Conservation (phyloP, 2,329 filamentous ascomycete species). For the Cadophora malorum region DNA sequence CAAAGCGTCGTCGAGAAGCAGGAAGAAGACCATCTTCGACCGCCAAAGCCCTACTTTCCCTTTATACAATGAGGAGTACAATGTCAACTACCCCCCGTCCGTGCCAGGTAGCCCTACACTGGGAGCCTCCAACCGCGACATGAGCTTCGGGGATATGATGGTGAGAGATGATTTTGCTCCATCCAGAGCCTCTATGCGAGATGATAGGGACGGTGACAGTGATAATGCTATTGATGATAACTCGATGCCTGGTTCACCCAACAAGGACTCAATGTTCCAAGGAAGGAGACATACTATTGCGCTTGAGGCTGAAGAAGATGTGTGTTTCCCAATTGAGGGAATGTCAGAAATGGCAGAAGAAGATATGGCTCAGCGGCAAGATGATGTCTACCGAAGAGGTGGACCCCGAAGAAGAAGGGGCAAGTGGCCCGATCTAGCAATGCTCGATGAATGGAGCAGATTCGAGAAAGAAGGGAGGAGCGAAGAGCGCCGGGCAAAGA, state of each 20-base stretch:
- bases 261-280: conserved; percentile 38
- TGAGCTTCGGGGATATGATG: conserved; percentile 73
- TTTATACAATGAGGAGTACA: conserved; percentile 56
- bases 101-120: conserved; percentile 66
- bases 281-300: conserved; percentile 63
- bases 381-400: conserved; percentile 46
- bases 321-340: conserved; percentile 85
- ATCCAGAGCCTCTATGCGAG: conserved; percentile 28
- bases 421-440: conserved; percentile 85
- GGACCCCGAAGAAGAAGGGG: conserved; percentile 61
- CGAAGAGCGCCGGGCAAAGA: conserved; percentile 84
- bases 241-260: conserved; percentile 38
- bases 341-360: conserved; percentile 85
- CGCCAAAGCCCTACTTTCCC: conserved; percentile 36
- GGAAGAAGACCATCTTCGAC: conserved; percentile 42
- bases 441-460: conserved; percentile 87
- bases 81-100: conserved; percentile 73
- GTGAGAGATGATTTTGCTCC: conserved; percentile 67
- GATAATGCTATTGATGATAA: conserved; percentile 44
- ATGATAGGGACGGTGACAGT: conserved; percentile 34
- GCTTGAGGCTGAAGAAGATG: conserved; percentile 79
- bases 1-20: conserved; percentile 54
- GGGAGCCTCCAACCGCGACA: conserved; percentile 55
- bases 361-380: conserved; percentile 61
- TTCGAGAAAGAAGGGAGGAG: conserved; percentile 89